phyloP scores from a whole-genome alignment of 2,329 filamentous ascomycete species.

The Talaromyces marneffei region DNA sequence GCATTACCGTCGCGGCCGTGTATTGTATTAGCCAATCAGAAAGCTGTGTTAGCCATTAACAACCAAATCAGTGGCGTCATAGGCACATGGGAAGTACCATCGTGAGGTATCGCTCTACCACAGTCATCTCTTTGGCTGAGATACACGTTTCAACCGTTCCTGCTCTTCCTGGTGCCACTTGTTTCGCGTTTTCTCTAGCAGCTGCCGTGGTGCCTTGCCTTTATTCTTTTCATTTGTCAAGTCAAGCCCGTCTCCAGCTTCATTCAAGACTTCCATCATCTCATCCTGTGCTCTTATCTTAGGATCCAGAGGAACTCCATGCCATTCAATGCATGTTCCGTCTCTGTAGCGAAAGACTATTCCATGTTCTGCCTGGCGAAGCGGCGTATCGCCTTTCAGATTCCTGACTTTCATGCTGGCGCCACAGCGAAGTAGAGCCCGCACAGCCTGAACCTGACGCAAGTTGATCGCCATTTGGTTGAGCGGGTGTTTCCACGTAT shows the following conservation, averaged over 20 bases:
- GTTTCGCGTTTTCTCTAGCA: conserved; percentile 6
- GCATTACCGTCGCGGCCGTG: conserved; percentile 71
- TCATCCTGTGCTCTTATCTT: conserved; percentile 11
- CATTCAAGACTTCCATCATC: conserved; percentile 13
- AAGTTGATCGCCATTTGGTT: conserved; percentile 11
- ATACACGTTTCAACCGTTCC: neutral
- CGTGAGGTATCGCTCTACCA: too few species aligned
- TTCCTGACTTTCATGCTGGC: too few species aligned
- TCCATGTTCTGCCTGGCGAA: conserved; percentile 9
- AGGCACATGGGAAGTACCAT: conserved; percentile 14
- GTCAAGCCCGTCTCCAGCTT: conserved; percentile 3
- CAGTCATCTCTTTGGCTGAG: too few species aligned
- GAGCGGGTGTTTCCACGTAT: conserved; percentile 9
- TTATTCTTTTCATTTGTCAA: conserved; percentile 4
- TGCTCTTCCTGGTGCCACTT: conserved; percentile 6
- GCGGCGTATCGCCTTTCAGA: too few species aligned
- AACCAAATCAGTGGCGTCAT: conserved; percentile 29
- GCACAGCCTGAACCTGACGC: too few species aligned
- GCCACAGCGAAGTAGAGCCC: too few species aligned
- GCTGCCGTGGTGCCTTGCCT: conserved; percentile 12
- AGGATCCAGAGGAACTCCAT: conserved; percentile 4
- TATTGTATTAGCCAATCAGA: conserved; percentile 54
- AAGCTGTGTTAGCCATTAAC: neutral
- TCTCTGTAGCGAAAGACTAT: conserved; percentile 6
- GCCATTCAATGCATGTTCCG: neutral